Evolutionary conservation across 768 basidiomycete species (phyloP).

Genomic region (Lentinus brumalis): DNA sequence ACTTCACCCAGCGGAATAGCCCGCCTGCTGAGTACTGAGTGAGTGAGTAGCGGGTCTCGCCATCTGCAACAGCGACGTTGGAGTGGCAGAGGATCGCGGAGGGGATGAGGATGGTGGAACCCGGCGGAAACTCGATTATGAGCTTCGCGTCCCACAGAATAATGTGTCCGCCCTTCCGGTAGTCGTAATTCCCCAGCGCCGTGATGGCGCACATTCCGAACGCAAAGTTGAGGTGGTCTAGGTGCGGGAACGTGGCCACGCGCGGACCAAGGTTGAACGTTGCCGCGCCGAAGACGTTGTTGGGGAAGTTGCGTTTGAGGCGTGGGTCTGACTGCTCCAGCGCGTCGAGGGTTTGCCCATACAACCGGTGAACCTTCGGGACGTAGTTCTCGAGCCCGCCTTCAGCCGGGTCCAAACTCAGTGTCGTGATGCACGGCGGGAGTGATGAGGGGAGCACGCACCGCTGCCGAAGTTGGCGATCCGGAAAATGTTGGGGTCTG

Average conservation of each 20-base stretch:
- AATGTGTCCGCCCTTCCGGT: conserved; percentile 19
- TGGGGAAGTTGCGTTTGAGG: not conserved
- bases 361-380: not conserved
- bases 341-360: not conserved
- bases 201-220: conserved; percentile 18
- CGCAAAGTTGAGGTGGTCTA: conserved; percentile 6
- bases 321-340: not conserved
- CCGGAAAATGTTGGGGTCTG: too few relatives aligned
- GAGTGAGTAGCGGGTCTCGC: conserved; percentile 7
- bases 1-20: conserved; percentile 13
- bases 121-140: conserved; percentile 26
- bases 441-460: too few relatives aligned
- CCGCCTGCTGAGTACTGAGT: conserved; percentile 13
- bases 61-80: conserved; percentile 12
- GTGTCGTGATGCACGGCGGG: too few relatives aligned
- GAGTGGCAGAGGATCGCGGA: conserved; percentile 22
- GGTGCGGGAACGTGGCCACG: not conserved
- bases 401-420: too few relatives aligned
- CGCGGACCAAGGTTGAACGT: conserved; percentile 7
- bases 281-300: not conserved
- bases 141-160: conserved; percentile 17
- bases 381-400: too few relatives aligned
- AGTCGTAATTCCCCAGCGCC: conserved; percentile 20
- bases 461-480: too few relatives aligned
- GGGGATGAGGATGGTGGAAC: conserved; percentile 21